Conservation (phyloP, 2,329 filamentous ascomycete species). For the Lasiodiplodia sp. region DNA sequence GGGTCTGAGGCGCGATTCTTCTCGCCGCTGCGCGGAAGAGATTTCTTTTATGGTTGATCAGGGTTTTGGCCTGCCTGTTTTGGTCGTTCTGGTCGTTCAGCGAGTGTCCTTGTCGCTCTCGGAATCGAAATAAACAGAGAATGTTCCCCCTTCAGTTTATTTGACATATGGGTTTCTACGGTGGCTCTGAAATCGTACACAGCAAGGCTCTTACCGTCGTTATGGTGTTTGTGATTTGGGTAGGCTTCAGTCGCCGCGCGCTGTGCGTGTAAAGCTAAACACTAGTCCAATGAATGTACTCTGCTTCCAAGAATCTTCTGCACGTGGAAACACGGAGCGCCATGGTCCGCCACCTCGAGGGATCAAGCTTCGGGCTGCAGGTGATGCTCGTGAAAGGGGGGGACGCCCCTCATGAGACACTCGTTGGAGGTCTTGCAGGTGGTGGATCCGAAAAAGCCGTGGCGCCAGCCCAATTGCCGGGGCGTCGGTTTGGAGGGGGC, state of each 20-base stretch:
- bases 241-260: conserved; percentile 14
- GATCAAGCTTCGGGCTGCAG: conserved; percentile 8
- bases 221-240: conserved; percentile 12
- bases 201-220: neutral
- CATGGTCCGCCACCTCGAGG: neutral
- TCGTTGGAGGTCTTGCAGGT: conserved; percentile 1
- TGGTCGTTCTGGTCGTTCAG: conserved; percentile 25
- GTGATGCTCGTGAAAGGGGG: neutral
- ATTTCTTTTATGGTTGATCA: conserved; percentile 24
- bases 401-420: neutral
- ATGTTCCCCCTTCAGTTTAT: conserved; percentile 14
- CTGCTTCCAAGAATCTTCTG: conserved; percentile 7
- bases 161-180: conserved; percentile 12
- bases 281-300: conserved; percentile 24
- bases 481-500: neutral
- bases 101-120: conserved; percentile 26
- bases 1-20: conserved; percentile 23
- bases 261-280: conserved; percentile 26
- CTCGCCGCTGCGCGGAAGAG: conserved; percentile 28
- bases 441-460: conserved; percentile 19
- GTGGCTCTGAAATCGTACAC: conserved; percentile 22
- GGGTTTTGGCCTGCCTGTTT: conserved; percentile 21
- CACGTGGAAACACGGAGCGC: neutral
- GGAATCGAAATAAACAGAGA: conserved; percentile 27
- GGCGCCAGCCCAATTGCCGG: conserved; percentile 4